Percentiles rank a stretch among this genome's conserved stretches.
phyloP scores from a whole-genome alignment of 192 early-diverging fungal genomes.

The Entophlyctis luteolus region DNA sequence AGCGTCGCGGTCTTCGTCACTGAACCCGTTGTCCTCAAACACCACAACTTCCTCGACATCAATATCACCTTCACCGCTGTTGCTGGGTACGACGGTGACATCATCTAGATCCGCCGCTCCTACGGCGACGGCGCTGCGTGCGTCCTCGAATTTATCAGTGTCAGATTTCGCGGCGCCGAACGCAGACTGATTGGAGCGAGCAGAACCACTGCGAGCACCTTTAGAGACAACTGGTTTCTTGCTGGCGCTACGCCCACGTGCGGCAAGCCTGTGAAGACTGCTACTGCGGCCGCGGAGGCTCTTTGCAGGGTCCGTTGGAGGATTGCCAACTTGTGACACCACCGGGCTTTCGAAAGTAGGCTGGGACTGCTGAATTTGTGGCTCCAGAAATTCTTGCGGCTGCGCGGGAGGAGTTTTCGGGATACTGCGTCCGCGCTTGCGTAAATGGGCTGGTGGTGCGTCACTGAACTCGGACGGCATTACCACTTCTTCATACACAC shows the following conservation, averaged over 20 bases:
- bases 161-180: no score
- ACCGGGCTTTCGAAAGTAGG: not conserved
- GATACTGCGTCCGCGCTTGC: not conserved
- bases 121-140: no score
- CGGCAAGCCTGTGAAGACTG: no score
- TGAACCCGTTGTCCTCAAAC: not conserved
- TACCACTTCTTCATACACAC: not conserved
- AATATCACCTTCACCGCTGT: not conserved
- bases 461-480: not conserved
- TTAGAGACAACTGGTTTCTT: no score
- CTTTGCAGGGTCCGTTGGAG: not conserved
- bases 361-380: not conserved
- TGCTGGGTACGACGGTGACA: not conserved
- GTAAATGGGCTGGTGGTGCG: not conserved
- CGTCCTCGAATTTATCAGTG: not conserved
- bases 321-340: not conserved
- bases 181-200: no score
- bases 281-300: not conserved
- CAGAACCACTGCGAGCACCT: no score
- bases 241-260: not conserved
- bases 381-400: no score
- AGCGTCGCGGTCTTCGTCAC: constrained; percentile 1
- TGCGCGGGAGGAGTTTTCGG: not conserved
- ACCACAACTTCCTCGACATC: not conserved
- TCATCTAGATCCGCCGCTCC: no score